phyloP scores from a whole-genome alignment of 1,284 basidiomycete species.

The Moesziomyces globuligerus region DNA sequence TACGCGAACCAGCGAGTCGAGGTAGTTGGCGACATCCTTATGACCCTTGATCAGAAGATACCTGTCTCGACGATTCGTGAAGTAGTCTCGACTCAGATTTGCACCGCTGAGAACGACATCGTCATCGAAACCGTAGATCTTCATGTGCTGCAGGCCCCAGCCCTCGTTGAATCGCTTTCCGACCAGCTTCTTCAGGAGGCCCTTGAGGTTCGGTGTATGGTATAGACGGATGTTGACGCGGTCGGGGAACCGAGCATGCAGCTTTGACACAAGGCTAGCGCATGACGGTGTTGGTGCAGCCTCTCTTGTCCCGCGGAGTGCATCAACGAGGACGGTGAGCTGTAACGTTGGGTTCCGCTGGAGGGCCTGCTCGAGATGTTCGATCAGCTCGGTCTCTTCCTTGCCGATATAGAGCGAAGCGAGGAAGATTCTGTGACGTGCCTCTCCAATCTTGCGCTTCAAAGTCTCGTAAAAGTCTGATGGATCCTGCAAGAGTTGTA shows the following conservation, averaged over 20 bases:
- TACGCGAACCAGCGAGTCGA: slow-evolving; percentile 79
- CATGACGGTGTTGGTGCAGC: slow-evolving; percentile 71
- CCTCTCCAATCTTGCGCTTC: slow-evolving; percentile 32
- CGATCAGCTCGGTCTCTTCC: slow-evolving; percentile 55
- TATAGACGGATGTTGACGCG: slow-evolving; percentile 80
- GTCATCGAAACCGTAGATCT: slow-evolving; percentile 92
- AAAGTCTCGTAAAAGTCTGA: slow-evolving; percentile 43
- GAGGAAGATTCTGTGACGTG: slow-evolving; percentile 54
- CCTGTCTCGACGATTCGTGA: slow-evolving; percentile 92
- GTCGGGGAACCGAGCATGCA: slow-evolving; percentile 72
- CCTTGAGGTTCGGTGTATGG: slow-evolving; percentile 81
- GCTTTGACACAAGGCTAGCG: slow-evolving; percentile 63
- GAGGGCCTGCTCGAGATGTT: slow-evolving; percentile 42
- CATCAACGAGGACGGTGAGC: slow-evolving; percentile 83
- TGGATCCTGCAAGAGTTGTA: slow-evolving; percentile 38
- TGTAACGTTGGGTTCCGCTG: slow-evolving; percentile 74
- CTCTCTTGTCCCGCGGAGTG: slow-evolving; percentile 89
- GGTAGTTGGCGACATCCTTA: slow-evolving; percentile 79
- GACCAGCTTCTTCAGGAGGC: slow-evolving; percentile 78
- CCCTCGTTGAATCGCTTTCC: slow-evolving; percentile 96
- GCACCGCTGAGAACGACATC: slow-evolving; percentile 92
- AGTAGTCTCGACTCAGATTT: slow-evolving; percentile 94
- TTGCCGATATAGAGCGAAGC: slow-evolving; percentile 61
- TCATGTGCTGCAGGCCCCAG: slow-evolving; percentile 98
- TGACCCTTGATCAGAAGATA: slow-evolving; percentile 82